These are phyloP conservation scores for Ophiostoma piceae DNA, from an alignment of 2,329 filamentous ascomycete species.

Conservation along the genomic window DNA sequence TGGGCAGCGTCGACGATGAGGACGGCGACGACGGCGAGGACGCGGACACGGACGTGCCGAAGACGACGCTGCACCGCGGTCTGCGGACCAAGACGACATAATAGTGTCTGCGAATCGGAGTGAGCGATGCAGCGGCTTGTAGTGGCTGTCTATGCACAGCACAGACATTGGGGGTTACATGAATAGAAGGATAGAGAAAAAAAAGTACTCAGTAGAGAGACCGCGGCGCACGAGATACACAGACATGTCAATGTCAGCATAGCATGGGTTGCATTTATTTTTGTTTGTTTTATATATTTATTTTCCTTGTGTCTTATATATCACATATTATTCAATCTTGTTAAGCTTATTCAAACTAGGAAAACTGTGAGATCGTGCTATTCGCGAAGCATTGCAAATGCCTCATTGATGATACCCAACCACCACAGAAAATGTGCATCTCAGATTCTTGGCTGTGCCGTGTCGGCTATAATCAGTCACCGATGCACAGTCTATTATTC, in stretches of 20 bases:
- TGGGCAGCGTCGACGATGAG: not conserved
- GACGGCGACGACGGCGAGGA: not conserved
- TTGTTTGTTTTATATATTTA: not conserved
- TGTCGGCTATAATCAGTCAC: too few relatives aligned
- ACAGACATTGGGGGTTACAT: not conserved
- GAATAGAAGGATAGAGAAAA: not conserved
- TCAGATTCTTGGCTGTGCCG: too few relatives aligned
- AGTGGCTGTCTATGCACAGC: not conserved
- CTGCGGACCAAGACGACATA: conserved; percentile 19
- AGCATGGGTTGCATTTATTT: not conserved
- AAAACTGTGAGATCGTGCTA: too few relatives aligned
- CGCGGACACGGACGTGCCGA: conserved; percentile 25
- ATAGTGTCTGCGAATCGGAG: not conserved
- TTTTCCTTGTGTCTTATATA: not conserved
- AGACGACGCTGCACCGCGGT: not conserved
- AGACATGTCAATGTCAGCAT: not conserved
- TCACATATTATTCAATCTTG: too few relatives aligned
- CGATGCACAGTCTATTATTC: too few relatives aligned
- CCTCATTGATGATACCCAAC: not conserved
- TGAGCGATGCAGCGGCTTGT: not conserved
- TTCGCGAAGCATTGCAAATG: not conserved
- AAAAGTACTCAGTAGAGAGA: not conserved
- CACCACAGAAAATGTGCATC: too few relatives aligned
- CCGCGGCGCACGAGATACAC: not conserved
- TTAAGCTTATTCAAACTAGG: too few relatives aligned